phyloP scores from a whole-genome alignment of 768 basidiomycete species.

The Royoungia palumana region DNA sequence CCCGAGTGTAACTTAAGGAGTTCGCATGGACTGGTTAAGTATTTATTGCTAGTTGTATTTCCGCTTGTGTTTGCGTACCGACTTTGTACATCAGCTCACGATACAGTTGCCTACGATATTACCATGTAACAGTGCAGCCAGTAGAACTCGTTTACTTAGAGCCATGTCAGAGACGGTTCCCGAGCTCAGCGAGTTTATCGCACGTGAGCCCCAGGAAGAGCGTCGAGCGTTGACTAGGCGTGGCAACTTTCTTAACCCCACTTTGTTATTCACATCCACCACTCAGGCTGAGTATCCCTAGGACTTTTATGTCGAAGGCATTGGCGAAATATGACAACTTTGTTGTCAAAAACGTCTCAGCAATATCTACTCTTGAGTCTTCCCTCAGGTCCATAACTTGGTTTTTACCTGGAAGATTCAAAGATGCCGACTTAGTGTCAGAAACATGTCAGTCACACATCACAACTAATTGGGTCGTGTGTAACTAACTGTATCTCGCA shows the following conservation, averaged over 20 bases:
- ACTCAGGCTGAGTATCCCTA: neutral
- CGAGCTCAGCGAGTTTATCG: no score
- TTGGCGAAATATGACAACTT: conserved; percentile 77
- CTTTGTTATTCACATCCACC: neutral
- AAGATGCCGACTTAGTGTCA: conserved; percentile 93
- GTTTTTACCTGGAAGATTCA: conserved; percentile 95
- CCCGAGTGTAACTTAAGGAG: conserved; percentile 7
- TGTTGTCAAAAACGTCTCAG: conserved; percentile 78
- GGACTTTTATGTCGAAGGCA: conserved; percentile 51
- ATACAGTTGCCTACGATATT: neutral
- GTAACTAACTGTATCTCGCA: conserved; percentile 32
- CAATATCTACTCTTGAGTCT: conserved; percentile 86
- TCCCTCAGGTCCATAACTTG: conserved; percentile 87
- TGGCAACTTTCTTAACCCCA: conserved; percentile 6
- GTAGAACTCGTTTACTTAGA: no score
- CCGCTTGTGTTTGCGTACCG: conserved; percentile 18
- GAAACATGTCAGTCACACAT: conserved; percentile 75
- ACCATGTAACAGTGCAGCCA: no score
- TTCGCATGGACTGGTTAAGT: no score
- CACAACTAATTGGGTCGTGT: conserved; percentile 8
- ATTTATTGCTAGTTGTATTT: conserved; percentile 2
- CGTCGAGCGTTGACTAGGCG: neutral
- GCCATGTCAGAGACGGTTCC: no score
- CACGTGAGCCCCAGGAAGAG: no score
- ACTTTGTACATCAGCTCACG: conserved; percentile 25